Conservation (phyloP, 2,329 filamentous ascomycete species). For the Hypoxylon rubiginosum region DNA sequence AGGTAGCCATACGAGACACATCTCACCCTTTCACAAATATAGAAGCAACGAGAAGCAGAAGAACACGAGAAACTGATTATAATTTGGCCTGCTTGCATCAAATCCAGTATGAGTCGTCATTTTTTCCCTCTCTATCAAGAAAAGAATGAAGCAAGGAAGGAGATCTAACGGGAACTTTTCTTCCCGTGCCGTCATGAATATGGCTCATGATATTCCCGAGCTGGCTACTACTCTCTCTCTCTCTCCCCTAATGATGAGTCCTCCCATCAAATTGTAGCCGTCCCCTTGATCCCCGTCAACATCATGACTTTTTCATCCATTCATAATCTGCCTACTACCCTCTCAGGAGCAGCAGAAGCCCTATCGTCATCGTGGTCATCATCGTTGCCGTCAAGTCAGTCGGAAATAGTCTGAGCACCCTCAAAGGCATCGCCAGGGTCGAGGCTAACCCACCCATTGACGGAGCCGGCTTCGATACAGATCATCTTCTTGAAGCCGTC, state of each 20-base stretch:
- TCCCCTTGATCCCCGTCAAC: background rate
- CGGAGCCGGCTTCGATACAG: constrained; percentile 91
- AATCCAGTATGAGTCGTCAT: constrained; percentile 21
- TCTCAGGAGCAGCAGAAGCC: background rate
- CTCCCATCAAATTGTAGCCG: background rate
- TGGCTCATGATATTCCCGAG: background rate
- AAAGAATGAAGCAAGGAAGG: background rate
- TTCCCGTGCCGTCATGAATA: background rate
- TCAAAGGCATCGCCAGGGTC: constrained; percentile 81
- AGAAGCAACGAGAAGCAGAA: too few species aligned
- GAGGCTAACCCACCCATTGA: constrained; percentile 84
- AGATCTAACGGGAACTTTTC: background rate
- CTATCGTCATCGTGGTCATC: background rate
- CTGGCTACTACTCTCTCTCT: background rate
- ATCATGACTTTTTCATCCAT: constrained; percentile 16
- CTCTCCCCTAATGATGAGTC: background rate
- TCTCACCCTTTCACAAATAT: too few species aligned
- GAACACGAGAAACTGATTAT: constrained; percentile 17
- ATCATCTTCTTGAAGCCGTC: constrained; percentile 94
- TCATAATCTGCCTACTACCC: constrained; percentile 26
- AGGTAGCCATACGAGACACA: too few species aligned
- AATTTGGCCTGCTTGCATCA: constrained; percentile 22
- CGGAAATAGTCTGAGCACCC: constrained; percentile 69
- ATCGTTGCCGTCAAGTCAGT: constrained; percentile 43
- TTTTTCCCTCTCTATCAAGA: constrained; percentile 19